Evolutionary conservation across 805 yeast genomes (phyloP), one percentile per base, ranked within the genome.

Genomic region (Spathaspora gorwiae): DNA sequence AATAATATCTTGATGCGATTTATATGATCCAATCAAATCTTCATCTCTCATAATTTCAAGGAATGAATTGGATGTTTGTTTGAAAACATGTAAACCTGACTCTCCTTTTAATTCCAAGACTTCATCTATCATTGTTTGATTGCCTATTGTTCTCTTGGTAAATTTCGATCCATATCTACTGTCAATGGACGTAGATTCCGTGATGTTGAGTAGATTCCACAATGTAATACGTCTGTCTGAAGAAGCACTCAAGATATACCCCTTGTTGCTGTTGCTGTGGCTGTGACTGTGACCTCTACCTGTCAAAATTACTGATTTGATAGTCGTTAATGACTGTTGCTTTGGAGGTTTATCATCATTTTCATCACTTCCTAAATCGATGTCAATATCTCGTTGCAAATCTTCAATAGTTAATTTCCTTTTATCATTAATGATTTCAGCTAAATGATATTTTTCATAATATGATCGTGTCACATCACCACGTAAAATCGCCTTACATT

Each of bases 401-500:
- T 50, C 53, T 10, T 56, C 59, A n/a, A 59, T 47, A 7, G 34
- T 27, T 15, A 29, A 10, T 19, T 30, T 30, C 5, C n/a, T 26
- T 7, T 55, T 54, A 7, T 42, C 34, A n/a, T 50, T 47, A 9
- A 47, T 42, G 26, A 64, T 39, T 35, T 64, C 65, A 24, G 50
- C 55, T 30, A 60, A 46, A 7, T 42, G 36, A 48, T 65, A 68
- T 15, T 50, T 52, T 39, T 55, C 64, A 29, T 29, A 35, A 13
- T 45, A 49, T 4, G 66, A 62, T 13, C 36, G 45, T 7, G 40
- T 45, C 6, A 50, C 48, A 14, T 53, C 53, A 3, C 64, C 51
- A 26, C 60, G 53, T 26, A 57, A 56, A 1, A 68, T 53, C 45
- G 64, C 61, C 37, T 73, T 67, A 54, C 95, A 85, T 39, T 76